Evolutionary conservation across 345 rosid species (phyloP).

Genomic region (Populus alba): DNA sequence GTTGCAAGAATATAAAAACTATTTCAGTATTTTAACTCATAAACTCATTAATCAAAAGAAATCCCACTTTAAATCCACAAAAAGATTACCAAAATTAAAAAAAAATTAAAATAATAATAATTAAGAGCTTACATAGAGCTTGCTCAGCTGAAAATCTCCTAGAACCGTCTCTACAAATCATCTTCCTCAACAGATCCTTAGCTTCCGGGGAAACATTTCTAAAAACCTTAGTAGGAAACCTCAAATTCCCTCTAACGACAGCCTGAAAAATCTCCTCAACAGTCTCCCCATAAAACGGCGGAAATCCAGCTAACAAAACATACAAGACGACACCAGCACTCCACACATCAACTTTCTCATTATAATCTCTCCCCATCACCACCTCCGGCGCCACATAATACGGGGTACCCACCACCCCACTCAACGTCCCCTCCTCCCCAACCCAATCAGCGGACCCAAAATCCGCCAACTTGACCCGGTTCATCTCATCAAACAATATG

Average conservation of each 20-base stretch:
- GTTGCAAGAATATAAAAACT: not conserved
- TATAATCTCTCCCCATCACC: constrained; percentile 27
- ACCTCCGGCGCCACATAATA: constrained; percentile 35
- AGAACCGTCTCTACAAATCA: constrained; percentile 28
- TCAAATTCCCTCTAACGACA: constrained; percentile 28
- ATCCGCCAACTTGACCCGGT: constrained; percentile 19
- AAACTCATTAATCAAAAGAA: not conserved
- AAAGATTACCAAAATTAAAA: not conserved
- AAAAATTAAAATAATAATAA: not conserved
- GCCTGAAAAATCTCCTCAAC: constrained; percentile 31
- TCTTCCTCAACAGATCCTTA: constrained; percentile 27
- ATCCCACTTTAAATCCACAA: not conserved
- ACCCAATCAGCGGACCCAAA: constrained; percentile 27
- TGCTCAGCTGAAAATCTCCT: constrained; percentile 31
- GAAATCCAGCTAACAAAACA: constrained; percentile 29
- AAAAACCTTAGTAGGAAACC: constrained; percentile 26
- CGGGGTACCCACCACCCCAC: constrained; percentile 30
- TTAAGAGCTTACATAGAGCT: constrained; percentile 23
- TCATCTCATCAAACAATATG: constrained; percentile 15
- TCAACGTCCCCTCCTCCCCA: constrained; percentile 8
- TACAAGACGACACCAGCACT: constrained; percentile 35
- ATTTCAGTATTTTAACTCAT: not conserved
- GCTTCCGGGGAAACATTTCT: constrained; percentile 18
- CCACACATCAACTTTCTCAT: constrained; percentile 33
- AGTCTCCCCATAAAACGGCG: constrained; percentile 27